Base-by-base conservation (phyloP, 2,329 filamentous ascomycete genomes). In the Aureobasidium sp. region DNA sequence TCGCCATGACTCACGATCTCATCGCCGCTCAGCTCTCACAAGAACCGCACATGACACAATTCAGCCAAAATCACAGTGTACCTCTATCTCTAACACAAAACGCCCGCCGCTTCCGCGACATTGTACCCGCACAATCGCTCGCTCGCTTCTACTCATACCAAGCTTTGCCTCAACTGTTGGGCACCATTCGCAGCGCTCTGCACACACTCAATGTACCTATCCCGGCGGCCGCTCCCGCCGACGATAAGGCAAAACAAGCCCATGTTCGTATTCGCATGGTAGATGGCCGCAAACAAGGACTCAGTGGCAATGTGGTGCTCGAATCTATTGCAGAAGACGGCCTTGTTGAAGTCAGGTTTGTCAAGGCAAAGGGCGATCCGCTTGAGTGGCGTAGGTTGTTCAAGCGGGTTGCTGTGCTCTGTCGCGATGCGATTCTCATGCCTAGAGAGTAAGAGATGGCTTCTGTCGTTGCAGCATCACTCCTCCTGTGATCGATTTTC, bases 301-400 rank as follows among this genome's bases (percentile, higher is more conserved):
- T 95, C 62, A 86, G 87, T 69, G 90, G 91, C 13, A 87, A 89
- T 69, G 85, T 95, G 49, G 78, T 90, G 13, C 78, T 94, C 7
- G 88, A 93, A 70, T 83, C 78, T 74, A 80, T 87, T 65, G 82
- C 77, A 1, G 78, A 80, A 59, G 77, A 77, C 9, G 76, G 66
- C 2, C 63, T 93, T 36, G 81, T 92, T 29, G 92, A 97, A 73
- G 89, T 97, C 32, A 83, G 91, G 55, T 97, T 99, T 72, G 84
- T 95, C 66, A 99, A 99, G 77, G 82, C 90, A 59, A 97, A 96
- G 77, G 94, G 94, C 7, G 94, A 99, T 77, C 94, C 94, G 5
- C 77, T 99, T 54, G 93, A 97, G 77, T 99, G 95, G 94, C 84
- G 94, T 64, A 81, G 94, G 37, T 91, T 99, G 72, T 99, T 99